phyloP scores from a whole-genome alignment of 495 filamentous ascomycete species.

The Apodospora peruviana region DNA sequence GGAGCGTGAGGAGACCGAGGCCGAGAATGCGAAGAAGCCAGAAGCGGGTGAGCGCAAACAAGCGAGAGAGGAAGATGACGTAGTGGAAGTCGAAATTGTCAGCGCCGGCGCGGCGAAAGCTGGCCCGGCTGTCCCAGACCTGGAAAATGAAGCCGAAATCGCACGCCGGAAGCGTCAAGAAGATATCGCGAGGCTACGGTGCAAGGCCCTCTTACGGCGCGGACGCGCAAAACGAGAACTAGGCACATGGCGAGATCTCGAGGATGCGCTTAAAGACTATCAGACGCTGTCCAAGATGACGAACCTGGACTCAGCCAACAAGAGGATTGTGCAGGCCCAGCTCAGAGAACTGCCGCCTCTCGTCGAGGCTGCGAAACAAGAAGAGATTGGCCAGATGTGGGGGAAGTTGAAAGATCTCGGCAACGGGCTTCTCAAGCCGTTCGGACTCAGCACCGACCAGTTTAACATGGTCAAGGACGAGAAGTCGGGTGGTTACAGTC shows the following conservation, averaged over 20 bases:
- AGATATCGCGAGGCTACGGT: slow-evolving; percentile 71
- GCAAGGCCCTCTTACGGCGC: slow-evolving; percentile 81
- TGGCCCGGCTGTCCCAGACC: slow-evolving; percentile 28
- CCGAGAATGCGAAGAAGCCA: slow-evolving; percentile 16
- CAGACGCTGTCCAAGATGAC: slow-evolving; percentile 49
- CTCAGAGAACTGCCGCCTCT: slow-evolving; percentile 57
- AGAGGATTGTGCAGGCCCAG: slow-evolving; percentile 58
- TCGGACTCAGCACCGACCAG: slow-evolving; percentile 86
- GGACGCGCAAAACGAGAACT: slow-evolving; percentile 67
- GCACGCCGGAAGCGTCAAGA: slow-evolving; percentile 35
- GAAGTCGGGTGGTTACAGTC: slow-evolving; percentile 82
- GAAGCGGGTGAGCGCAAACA: slow-evolving; percentile 46
- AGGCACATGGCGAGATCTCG: slow-evolving; percentile 73
- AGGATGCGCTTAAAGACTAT: slow-evolving; percentile 76
- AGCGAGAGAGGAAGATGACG: slow-evolving; percentile 55
- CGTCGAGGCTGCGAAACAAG: slow-evolving; percentile 71
- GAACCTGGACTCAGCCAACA: slow-evolving; percentile 59
- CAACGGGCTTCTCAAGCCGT: slow-evolving; percentile 86
- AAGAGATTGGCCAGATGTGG: slow-evolving; percentile 94
- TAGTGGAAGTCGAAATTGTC: slow-evolving; percentile 53
- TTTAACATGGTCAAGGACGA: slow-evolving; percentile 92
- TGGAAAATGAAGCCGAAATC: slow-evolving; percentile 30
- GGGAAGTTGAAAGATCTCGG: slow-evolving; percentile 90
- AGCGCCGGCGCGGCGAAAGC: slow-evolving; percentile 46
- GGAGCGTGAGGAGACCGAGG: slow-evolving; percentile 22